Base-by-base conservation (phyloP, 345 rosid genomes). In the Eucalyptus regnans region DNA sequence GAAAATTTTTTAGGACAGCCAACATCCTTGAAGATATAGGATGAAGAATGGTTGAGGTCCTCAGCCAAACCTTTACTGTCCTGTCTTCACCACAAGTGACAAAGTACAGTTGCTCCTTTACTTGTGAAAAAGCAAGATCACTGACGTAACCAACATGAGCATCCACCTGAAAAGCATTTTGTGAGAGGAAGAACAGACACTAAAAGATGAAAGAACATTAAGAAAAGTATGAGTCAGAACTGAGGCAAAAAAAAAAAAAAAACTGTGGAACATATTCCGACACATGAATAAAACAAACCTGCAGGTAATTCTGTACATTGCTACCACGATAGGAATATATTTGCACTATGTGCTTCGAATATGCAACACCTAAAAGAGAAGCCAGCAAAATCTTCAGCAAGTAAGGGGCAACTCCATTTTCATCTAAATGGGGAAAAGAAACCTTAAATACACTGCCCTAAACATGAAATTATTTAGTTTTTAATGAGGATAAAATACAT, bases 51-150 rank as follows among this genome's bases (percentile, higher is more conserved):
- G 48, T 41, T 64, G 76, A 64, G 76, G 20, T 64, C 76, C 76
- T 64, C 23, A 76, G 83, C 83, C 83, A 92, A 90, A 97, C 99
- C 99, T 94, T 97, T 86, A 96, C 95, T 52, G 90, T 46, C 90
- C 94, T 94, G 92, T 96, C 99, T 71, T 96, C 98, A 43, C 99
- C 99, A 87, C 99, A 97, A 89, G 97, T 96, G 86, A 97, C 92
- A 87, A 96, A 88, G 89, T 91, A 90, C 85, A 93, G 92, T 90
- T 94, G 96, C 87, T 97, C 96, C 94, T 92, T 94, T 88, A 97
- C 95, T 91, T 92, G 93, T 88, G 96, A 93, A 89, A 97, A 96
- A 13, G 98, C 96, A 83, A 97, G 96, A 93, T 97, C 98, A 88
- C 92, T 94, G 80, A 97, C 98, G 89, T 92, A 95, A 88, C 99